Evolutionary conservation across 2,329 filamentous ascomycete genomes (phyloP).

Genomic region (Nemania sp.): DNA sequence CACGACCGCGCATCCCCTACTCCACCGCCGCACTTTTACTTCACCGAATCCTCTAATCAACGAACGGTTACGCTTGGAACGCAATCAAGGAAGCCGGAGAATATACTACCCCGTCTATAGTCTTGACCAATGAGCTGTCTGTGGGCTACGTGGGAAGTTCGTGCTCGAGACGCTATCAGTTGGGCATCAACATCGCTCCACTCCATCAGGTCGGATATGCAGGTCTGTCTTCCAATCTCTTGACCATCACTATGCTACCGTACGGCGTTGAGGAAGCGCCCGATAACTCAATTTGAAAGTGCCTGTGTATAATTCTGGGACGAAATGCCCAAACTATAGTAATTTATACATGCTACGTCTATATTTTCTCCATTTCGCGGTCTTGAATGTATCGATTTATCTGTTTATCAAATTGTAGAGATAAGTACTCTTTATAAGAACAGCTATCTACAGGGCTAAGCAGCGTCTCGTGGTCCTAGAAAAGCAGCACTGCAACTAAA

Average conservation of each 20-base stretch:
- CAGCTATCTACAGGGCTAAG: background rate
- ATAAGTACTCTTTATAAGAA: background rate
- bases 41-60: background rate
- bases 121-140: constrained; percentile 5
- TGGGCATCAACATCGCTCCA: constrained; percentile 19
- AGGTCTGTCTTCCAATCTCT: background rate
- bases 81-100: background rate
- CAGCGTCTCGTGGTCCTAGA: background rate
- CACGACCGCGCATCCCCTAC: background rate
- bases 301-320: background rate
- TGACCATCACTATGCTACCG: background rate
- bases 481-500: background rate
- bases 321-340: background rate
- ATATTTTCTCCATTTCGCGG: background rate
- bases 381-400: background rate
- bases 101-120: background rate
- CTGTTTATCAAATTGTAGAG: background rate
- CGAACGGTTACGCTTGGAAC: background rate
- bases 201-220: background rate
- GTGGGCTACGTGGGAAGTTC: constrained; percentile 21
- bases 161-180: constrained; percentile 18
- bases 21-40: background rate
- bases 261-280: background rate
- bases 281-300: no score
- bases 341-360: background rate